Base-by-base conservation (phyloP, 2,329 filamentous ascomycete genomes). In the Monilinia fructigena region DNA sequence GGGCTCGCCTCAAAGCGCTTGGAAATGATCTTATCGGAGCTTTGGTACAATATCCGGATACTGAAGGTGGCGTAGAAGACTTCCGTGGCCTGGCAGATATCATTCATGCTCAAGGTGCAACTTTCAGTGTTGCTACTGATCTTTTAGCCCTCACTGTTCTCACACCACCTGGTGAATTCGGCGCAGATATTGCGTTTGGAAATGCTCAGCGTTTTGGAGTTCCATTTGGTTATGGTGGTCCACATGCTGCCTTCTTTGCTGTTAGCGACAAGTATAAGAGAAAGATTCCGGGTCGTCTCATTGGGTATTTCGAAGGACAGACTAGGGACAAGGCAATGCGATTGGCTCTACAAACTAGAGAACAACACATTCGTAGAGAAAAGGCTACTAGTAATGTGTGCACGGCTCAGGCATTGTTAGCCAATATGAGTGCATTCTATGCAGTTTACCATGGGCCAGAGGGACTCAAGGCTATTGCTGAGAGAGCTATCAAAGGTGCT, bases 331-430 rank as follows among this genome's bases (percentile, higher is more conserved):
- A 85, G 16, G 94, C 93, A 6, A 88, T 96, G 71, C 85, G 94
- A 73, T 80, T 97, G 75, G 91, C 94, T 23, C 81, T 97, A 63
- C 94, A 98, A 80, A 97, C 94, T 12, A 85, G 94, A 73, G 94
- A 98, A 80, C 94, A 98, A 81, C 94, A 98, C 77, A 97, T 98
- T 76, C 86, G 94, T 71, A 86, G 94, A 75, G 94, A 98, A 78
- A 97, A 97, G 84, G 94, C 94, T 1, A 98, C 94, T 1, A 97
- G 93, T 82, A 98, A 98, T 76, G 93, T 97, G 68, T 98, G 94
- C 81, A 98, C 94, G 1, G 93, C 94, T 1, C 94, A 98, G 79
- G 94, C 94, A 11, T 81, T 98, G 35, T 82, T 97, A 62, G 94
- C 94, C 48, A 98, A 98, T 78, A 97, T 97, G 92, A 94, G 88